phyloP scores from a whole-genome alignment of 139 green algal species.

The Picochlorum sp. region DNA sequence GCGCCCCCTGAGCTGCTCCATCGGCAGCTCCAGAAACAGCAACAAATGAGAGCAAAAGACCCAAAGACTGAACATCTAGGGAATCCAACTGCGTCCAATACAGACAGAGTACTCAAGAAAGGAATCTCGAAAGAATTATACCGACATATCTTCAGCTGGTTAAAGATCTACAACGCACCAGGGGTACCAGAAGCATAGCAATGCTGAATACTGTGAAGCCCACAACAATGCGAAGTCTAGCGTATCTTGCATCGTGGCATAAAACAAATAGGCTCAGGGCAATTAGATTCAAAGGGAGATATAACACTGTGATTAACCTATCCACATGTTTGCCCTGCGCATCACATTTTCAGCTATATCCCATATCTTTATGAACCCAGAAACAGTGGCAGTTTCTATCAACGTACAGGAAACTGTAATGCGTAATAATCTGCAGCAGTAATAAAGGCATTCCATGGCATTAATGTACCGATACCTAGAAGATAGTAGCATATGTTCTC shows the following conservation, averaged over 20 bases:
- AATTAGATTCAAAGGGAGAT: slow-evolving; percentile 51
- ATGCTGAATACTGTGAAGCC: slow-evolving; percentile 44
- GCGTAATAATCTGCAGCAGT: slow-evolving; percentile 50
- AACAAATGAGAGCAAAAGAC: slow-evolving; percentile 38
- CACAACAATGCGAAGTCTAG: slow-evolving; percentile 26
- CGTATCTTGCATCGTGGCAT: slow-evolving; percentile 9
- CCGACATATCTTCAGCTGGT: background rate
- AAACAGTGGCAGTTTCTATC: background rate
- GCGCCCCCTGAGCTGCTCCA: slow-evolving; percentile 54
- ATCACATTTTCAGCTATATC: background rate
- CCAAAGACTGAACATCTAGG: slow-evolving; percentile 4
- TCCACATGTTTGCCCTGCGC: slow-evolving; percentile 54
- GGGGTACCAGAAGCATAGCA: background rate
- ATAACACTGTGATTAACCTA: slow-evolving; percentile 58
- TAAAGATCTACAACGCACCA: background rate
- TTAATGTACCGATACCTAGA: slow-evolving; percentile 40
- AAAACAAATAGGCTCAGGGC: slow-evolving; percentile 30
- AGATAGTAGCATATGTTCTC: background rate
- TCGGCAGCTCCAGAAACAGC: slow-evolving; percentile 48
- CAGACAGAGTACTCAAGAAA: background rate
- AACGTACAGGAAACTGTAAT: slow-evolving; percentile 9
- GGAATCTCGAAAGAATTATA: background rate
- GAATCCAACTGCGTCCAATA: slow-evolving; percentile 9
- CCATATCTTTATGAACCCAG: background rate
- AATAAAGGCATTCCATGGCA: slow-evolving; percentile 73